Conservation (phyloP, 2,329 filamentous ascomycete genomes). For the Falciphora oryzae region DNA sequence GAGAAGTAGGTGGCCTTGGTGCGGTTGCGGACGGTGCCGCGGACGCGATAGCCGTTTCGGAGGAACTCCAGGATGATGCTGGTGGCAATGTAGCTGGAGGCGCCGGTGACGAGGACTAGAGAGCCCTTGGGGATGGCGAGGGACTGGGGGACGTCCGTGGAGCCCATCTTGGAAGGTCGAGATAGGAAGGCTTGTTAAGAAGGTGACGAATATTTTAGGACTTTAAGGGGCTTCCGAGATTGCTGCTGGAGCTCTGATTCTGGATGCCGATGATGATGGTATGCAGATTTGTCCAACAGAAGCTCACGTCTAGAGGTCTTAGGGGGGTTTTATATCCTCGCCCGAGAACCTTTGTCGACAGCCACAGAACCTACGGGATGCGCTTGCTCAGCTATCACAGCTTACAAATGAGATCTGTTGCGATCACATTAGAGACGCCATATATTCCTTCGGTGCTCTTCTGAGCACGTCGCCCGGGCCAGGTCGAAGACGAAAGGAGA, state of each 20-base stretch:
- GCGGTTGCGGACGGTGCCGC: slow-evolving; percentile 34
- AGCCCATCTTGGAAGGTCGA: background rate
- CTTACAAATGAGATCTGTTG: no score
- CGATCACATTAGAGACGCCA: no score
- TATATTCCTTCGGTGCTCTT: no score
- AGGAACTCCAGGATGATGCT: slow-evolving; percentile 10
- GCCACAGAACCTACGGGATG: no score
- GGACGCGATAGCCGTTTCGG: slow-evolving; percentile 34
- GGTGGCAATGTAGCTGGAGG: slow-evolving; percentile 11
- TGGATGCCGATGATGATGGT: background rate
- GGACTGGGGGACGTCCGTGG: no score
- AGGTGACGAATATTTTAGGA: background rate
- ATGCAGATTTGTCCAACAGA: background rate
- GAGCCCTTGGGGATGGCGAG: slow-evolving; percentile 8
- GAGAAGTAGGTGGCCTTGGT: slow-evolving; percentile 22
- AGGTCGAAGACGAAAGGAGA: no score
- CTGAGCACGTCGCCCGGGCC: no score
- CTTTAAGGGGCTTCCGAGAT: no score
- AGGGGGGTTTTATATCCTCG: background rate
- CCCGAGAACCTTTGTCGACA: background rate
- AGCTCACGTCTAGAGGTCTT: background rate
- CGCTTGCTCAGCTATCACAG: no score
- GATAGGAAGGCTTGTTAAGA: no score
- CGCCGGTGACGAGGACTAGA: slow-evolving; percentile 12
- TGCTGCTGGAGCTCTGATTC: background rate